Conservation (phyloP, 148 eudicot genomes). For the Rhododendron ovatum region DNA sequence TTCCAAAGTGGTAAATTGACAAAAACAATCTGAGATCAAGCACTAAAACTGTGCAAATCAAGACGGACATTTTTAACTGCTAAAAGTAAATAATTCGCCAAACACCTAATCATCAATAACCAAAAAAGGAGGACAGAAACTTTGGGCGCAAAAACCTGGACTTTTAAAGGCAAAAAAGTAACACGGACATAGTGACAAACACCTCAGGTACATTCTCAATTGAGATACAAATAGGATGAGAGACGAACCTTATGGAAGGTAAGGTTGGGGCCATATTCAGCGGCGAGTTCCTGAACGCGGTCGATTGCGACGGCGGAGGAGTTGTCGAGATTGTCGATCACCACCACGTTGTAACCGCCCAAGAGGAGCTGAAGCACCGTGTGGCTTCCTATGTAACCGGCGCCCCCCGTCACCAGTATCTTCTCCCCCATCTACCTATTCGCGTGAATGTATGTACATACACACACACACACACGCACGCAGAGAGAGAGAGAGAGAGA, state of each 20-base stretch:
- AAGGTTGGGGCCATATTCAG: constrained; percentile 47
- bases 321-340: constrained; percentile 80
- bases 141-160: neutral
- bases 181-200: neutral
- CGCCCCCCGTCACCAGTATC: constrained; percentile 90
- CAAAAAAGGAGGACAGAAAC: neutral
- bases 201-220: neutral
- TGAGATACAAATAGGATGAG: neutral
- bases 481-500: too few species aligned
- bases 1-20: neutral
- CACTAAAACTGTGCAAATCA: neutral
- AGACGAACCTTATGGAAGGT: constrained; percentile 53
- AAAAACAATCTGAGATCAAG: neutral
- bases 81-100: neutral
- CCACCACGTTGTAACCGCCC: constrained; percentile 65
- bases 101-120: neutral
- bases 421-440: constrained; percentile 27
- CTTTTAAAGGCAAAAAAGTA: neutral
- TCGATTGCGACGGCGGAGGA: constrained; percentile 62
- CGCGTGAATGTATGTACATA: neutral
- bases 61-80: neutral
- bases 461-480: neutral
- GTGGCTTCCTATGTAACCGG: constrained; percentile 94
- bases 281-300: constrained; percentile 80
- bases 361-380: constrained; percentile 70